Conservation (phyloP, 1,284 basidiomycete species). For the Trametes sp. region DNA sequence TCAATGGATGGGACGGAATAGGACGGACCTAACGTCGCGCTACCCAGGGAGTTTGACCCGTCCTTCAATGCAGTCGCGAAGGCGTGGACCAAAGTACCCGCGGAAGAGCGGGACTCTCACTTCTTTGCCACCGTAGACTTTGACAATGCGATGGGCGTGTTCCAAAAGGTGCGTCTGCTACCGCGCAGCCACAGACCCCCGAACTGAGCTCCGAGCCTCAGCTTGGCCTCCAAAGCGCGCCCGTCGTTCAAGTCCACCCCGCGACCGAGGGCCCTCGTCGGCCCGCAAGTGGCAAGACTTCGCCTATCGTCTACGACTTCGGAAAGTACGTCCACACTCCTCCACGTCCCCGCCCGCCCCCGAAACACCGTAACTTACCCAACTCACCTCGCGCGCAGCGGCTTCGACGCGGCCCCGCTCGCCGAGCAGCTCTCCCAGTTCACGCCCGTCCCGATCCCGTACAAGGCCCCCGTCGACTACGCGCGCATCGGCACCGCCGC, state of each 20-base stretch:
- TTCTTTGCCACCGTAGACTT: slow-evolving; percentile 96
- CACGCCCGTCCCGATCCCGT: slow-evolving; percentile 79
- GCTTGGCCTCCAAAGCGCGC: slow-evolving; percentile 78
- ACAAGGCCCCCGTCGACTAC: slow-evolving; percentile 77
- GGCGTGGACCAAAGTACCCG: slow-evolving; percentile 74
- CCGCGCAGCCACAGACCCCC: not conserved
- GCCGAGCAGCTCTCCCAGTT: slow-evolving; percentile 77
- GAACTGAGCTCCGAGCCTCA: slow-evolving; percentile 45
- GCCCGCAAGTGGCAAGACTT: slow-evolving; percentile 57
- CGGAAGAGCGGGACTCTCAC: slow-evolving; percentile 74
- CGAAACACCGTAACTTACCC: not conserved
- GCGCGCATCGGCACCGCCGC: slow-evolving; percentile 56
- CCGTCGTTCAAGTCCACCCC: slow-evolving; percentile 82
- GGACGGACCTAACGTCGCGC: not conserved
- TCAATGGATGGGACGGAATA: slow-evolving; percentile 10
- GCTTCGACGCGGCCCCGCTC: slow-evolving; percentile 81
- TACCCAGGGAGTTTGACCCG: slow-evolving; percentile 81
- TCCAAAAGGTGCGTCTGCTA: slow-evolving; percentile 69
- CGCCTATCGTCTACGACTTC: slow-evolving; percentile 82
- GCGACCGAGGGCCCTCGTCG: slow-evolving; percentile 74
- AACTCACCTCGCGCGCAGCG: slow-evolving; percentile 56
- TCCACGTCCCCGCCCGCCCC: not conserved
- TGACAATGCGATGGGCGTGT: slow-evolving; percentile 74
- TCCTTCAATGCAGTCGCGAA: slow-evolving; percentile 81
- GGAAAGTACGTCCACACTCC: slow-evolving; percentile 56